Evolutionary conservation across 305 asterid genomes (phyloP).

Genomic region (Solanum hybrid): DNA sequence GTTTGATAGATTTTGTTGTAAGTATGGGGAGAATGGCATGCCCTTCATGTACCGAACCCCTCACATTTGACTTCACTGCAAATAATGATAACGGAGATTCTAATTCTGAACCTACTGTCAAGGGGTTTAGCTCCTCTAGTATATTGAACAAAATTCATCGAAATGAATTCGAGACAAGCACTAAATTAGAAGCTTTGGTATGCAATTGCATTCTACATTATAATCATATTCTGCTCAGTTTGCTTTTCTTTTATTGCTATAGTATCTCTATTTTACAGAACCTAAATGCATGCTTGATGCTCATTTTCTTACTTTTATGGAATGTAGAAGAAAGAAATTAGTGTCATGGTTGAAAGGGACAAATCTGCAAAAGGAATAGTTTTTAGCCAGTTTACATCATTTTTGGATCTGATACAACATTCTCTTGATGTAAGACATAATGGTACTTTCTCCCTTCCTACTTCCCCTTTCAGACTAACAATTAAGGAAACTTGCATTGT

Average conservation of each 20-base stretch:
- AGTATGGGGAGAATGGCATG: neutral
- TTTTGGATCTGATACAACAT: conserved; percentile 78
- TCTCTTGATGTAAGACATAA: conserved; percentile 23
- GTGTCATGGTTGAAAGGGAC: conserved; percentile 83
- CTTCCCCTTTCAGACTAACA: too few species aligned
- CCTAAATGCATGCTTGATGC: too few species aligned
- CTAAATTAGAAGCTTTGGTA: neutral
- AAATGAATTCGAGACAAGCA: neutral
- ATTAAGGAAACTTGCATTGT: too few species aligned
- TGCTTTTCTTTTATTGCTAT: too few species aligned
- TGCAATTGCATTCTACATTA: neutral
- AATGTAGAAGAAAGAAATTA: conserved; percentile 65
- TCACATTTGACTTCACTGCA: neutral
- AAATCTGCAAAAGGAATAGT: conserved; percentile 89
- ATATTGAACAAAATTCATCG: neutral
- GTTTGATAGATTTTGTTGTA: neutral
- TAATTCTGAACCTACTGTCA: neutral
- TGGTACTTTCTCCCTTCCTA: too few species aligned
- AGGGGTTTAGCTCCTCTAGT: neutral
- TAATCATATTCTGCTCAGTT: too few species aligned
- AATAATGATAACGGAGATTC: neutral
- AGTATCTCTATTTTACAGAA: too few species aligned
- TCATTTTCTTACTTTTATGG: too few species aligned
- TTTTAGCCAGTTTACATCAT: conserved; percentile 15
- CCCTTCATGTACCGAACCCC: neutral